phyloP scores from a whole-genome alignment of 768 basidiomycete genomes.

The Boletus vinaceobasis region DNA sequence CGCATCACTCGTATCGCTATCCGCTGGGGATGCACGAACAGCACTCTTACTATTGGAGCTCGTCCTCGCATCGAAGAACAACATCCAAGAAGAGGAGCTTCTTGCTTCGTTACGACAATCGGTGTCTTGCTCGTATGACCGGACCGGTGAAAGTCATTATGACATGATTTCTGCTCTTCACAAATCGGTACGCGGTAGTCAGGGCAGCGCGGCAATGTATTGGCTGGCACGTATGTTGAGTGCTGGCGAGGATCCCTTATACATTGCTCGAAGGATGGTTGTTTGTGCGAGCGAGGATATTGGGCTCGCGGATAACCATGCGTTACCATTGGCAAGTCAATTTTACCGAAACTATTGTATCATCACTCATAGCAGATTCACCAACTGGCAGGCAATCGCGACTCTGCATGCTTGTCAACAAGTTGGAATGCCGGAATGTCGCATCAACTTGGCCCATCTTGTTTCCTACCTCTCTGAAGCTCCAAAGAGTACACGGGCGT shows the following conservation, averaged over 20 bases:
- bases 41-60: conserved; percentile 78
- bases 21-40: conserved; percentile 70
- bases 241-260: conserved; percentile 79
- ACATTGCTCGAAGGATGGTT: conserved; percentile 67
- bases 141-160: conserved; percentile 71
- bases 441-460: conserved; percentile 74
- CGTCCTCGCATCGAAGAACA: conserved; percentile 44
- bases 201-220: conserved; percentile 77
- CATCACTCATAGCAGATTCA: background rate
- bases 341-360: conserved; percentile 2
- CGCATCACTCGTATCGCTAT: conserved; percentile 48
- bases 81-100: conserved; percentile 45
- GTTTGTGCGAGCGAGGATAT: conserved; percentile 87
- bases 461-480: conserved; percentile 80
- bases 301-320: conserved; percentile 75
- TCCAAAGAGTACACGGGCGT: conserved; percentile 76
- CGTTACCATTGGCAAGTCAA: conserved; percentile 61
- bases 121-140: conserved; percentile 66
- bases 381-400: conserved; percentile 50
- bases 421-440: conserved; percentile 80
- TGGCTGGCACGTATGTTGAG: conserved; percentile 85
- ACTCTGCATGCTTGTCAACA: conserved; percentile 62
- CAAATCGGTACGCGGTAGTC: conserved; percentile 76
- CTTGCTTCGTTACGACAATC: conserved; percentile 59
- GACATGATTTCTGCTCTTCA: conserved; percentile 85